Percentiles rank a stretch among this genome's conserved stretches.
phyloP scores from a whole-genome alignment of 306 rosid species.

The Betula pendula region DNA sequence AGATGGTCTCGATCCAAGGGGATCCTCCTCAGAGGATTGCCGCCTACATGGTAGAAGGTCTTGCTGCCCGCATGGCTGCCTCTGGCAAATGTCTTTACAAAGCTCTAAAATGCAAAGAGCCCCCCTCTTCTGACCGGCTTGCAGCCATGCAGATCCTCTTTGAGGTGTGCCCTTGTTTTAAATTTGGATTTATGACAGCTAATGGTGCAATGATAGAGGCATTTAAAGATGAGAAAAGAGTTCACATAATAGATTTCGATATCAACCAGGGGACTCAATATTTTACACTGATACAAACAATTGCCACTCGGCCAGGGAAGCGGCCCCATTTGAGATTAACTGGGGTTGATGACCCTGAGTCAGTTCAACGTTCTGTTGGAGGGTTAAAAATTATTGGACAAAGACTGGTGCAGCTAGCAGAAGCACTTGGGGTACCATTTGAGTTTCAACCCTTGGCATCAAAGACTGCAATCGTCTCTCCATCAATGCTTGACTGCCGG shows the following conservation, averaged over 20 bases:
- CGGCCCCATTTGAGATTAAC: conserved; percentile 72
- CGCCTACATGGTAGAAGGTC: conserved; percentile 98
- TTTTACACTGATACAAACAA: conserved; percentile 69
- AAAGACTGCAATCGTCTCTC: conserved; percentile 57
- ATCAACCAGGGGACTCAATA: conserved; percentile 93
- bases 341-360: conserved; percentile 91
- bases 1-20: conserved; percentile 83
- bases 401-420: conserved; percentile 83
- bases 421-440: conserved; percentile 60
- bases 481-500: conserved; percentile 67
- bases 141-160: conserved; percentile 98
- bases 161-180: conserved; percentile 96
- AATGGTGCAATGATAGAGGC: conserved; percentile 84
- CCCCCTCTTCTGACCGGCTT: conserved; percentile 85
- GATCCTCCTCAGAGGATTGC: conserved; percentile 97
- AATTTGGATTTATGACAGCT: conserved; percentile 88
- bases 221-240: conserved; percentile 60
- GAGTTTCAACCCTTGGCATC: conserved; percentile 82
- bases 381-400: conserved; percentile 85
- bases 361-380: conserved; percentile 83
- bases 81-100: conserved; percentile 77
- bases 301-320: conserved; percentile 59
- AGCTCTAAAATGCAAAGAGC: conserved; percentile 90
- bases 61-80: conserved; percentile 78
- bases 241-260: conserved; percentile 86